Base-by-base conservation (phyloP, 2,329 filamentous ascomycete species). In the Cercospora beticola region DNA sequence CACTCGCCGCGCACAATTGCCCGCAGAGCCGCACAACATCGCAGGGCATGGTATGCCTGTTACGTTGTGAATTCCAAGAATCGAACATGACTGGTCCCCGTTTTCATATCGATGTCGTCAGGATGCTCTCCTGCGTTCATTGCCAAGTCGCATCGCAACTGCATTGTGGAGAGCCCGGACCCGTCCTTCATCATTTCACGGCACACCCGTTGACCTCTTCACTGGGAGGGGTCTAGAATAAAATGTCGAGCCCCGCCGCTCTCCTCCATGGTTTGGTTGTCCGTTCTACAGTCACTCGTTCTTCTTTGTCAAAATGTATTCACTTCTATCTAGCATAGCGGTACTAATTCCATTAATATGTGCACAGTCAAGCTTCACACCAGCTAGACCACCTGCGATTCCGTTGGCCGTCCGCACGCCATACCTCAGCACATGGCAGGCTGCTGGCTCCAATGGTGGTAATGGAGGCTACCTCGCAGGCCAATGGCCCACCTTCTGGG, bases 361-460 rank as follows among this genome's bases (percentile, higher is more conserved):
- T 36, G 75, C 72, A 14, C 69, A 77, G 57, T 90, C 88, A 9
- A 87, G 83, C 1, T 92, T 91, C 76, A 83, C 81, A 40, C 90
- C 90, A 36, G 85, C 87, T 40, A 84, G 88, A 6, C 89, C 90
- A 52, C 90, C 90, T 16, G 85, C 90, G 1, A 83, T 91, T 30
- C 91, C 92, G 12, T 79, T 94, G 36, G 90, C 90, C 54, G 91
- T 94, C 56, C 88, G 87, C 70, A 90, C 88, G 9, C 92, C 92
- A 0, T 94, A 94, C 73, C 80, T 94, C 16, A 92, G 87, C 76
- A 86, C 88, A 14, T 92, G 90, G 89, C 83, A 90, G 52, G 80
- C 86, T 14, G 75, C 85, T 9, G 89, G 88, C 1, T 86, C 82
- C 30, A 83, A 88, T 76, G 87, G 85, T 23, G 86, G 86, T 9